Evolutionary conservation across 228 moss, liverwort and hornwort genomes (phyloP).

Genomic region (Sphagnum fallax): DNA sequence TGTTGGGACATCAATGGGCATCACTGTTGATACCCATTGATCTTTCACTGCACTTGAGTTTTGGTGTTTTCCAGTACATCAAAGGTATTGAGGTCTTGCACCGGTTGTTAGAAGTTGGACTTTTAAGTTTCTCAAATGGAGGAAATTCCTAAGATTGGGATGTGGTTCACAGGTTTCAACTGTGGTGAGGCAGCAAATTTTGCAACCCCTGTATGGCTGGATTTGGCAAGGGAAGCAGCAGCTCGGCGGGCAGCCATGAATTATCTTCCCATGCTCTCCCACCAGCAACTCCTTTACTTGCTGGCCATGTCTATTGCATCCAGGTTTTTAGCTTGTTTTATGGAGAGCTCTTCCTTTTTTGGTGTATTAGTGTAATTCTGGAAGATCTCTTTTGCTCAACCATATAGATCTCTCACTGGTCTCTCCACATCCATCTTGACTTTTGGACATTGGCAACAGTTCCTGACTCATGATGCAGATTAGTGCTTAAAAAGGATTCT

Average conservation of each 20-base stretch:
- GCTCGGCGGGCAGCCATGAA: conserved; percentile 94
- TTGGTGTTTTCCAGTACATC: too few species aligned
- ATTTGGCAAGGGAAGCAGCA: conserved; percentile 92
- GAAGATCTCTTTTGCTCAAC: background rate
- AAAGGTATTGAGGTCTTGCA: too few species aligned
- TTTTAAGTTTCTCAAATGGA: too few species aligned
- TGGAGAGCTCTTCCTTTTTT: background rate
- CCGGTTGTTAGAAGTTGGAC: too few species aligned
- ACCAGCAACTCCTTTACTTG: conserved; percentile 89
- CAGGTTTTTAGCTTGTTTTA: conserved; percentile 36
- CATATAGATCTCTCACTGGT: too few species aligned
- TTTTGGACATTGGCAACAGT: too few species aligned
- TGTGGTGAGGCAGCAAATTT: conserved; percentile 98
- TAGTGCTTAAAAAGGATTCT: background rate
- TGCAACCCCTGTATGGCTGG: conserved; percentile 88
- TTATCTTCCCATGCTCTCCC: conserved; percentile 95
- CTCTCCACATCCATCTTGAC: too few species aligned
- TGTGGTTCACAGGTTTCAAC: conserved; percentile 64
- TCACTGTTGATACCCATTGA: too few species aligned
- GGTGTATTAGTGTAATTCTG: background rate
- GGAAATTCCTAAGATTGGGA: background rate
- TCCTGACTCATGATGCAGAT: too few species aligned
- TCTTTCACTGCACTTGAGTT: too few species aligned
- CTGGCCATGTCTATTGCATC: conserved; percentile 67
- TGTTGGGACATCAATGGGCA: too few species aligned